Evolutionary conservation across 2,329 filamentous ascomycete species (phyloP).

Genomic region (Domatiomyces catenatus): DNA sequence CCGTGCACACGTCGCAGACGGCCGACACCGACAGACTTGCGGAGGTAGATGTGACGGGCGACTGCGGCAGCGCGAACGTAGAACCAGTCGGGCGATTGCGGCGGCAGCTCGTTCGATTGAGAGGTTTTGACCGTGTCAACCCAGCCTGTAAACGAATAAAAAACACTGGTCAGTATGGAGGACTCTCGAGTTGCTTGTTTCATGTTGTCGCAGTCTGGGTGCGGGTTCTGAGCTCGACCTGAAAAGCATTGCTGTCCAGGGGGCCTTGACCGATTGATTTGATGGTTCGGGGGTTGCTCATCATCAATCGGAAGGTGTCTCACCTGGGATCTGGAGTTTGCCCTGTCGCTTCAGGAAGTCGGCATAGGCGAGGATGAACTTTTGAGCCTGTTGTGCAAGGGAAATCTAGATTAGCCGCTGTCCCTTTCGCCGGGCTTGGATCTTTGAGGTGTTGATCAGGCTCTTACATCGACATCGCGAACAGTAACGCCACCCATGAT

Average conservation of each 20-base stretch:
- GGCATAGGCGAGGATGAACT: slow-evolving; percentile 54
- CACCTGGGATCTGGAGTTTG: slow-evolving; percentile 54
- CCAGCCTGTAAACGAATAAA: slow-evolving; percentile 50
- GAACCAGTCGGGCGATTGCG: slow-evolving; percentile 95
- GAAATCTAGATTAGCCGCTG: slow-evolving; percentile 6
- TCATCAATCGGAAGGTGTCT: slow-evolving; percentile 21
- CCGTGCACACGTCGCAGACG: slow-evolving; percentile 94
- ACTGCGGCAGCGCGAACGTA: slow-evolving; percentile 81
- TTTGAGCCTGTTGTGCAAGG: slow-evolving; percentile 38
- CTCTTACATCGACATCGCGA: slow-evolving; percentile 49
- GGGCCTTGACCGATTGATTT: slow-evolving; percentile 10
- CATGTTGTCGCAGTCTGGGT: neutral
- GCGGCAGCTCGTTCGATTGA: slow-evolving; percentile 89
- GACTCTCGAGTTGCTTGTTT: neutral
- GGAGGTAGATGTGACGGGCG: slow-evolving; percentile 96
- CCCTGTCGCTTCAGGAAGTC: slow-evolving; percentile 57
- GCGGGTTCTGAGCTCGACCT: neutral
- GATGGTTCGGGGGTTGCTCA: neutral
- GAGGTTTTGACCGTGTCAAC: slow-evolving; percentile 99
- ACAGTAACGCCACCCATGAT: slow-evolving; percentile 54
- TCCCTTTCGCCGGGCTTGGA: too few species aligned
- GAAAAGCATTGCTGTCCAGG: neutral
- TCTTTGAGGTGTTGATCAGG: slow-evolving; percentile 15
- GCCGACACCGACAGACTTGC: slow-evolving; percentile 98
- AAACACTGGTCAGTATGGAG: slow-evolving; percentile 4